Evolutionary conservation across 2,329 filamentous ascomycete species (phyloP).

Genomic region (Leptodontidium sp.): DNA sequence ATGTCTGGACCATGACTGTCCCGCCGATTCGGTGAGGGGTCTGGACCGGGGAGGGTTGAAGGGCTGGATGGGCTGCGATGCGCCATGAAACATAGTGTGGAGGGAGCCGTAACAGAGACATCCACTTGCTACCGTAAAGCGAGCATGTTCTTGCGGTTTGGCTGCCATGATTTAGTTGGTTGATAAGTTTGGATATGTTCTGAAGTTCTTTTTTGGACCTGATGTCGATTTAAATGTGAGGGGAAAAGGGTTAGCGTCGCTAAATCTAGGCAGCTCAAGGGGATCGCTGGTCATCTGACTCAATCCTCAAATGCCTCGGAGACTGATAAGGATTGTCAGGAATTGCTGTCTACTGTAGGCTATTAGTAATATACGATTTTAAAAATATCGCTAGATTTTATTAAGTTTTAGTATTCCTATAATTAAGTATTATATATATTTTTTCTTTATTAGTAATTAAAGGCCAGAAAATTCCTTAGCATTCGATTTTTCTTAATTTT

Average conservation of each 20-base stretch:
- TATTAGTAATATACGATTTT: not conserved
- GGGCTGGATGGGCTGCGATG: not conserved
- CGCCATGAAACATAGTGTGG: constrained; percentile 6
- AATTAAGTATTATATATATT: too few species aligned
- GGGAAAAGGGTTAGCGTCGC: not conserved
- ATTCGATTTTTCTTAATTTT: too few species aligned
- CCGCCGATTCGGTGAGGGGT: constrained; percentile 5
- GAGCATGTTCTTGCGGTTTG: constrained; percentile 13
- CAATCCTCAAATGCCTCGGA: not conserved
- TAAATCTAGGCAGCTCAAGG: not conserved
- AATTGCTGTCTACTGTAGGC: not conserved
- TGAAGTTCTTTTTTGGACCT: not conserved
- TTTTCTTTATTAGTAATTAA: too few species aligned
- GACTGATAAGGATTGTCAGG: not conserved
- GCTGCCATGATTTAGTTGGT: not conserved
- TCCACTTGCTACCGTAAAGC: constrained; percentile 1
- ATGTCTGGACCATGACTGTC: constrained; percentile 2
- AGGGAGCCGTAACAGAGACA: constrained; percentile 14
- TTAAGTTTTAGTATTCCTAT: too few species aligned
- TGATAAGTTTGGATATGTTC: constrained; percentile 3
- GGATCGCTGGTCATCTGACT: not conserved
- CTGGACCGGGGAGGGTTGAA: constrained; percentile 3
- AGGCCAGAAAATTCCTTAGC: too few species aligned
- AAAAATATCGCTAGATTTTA: too few species aligned
- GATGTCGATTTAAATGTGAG: not conserved